Base-by-base conservation (phyloP, 192 early-diverging fungal genomes). In the Podila clonocystis region DNA sequence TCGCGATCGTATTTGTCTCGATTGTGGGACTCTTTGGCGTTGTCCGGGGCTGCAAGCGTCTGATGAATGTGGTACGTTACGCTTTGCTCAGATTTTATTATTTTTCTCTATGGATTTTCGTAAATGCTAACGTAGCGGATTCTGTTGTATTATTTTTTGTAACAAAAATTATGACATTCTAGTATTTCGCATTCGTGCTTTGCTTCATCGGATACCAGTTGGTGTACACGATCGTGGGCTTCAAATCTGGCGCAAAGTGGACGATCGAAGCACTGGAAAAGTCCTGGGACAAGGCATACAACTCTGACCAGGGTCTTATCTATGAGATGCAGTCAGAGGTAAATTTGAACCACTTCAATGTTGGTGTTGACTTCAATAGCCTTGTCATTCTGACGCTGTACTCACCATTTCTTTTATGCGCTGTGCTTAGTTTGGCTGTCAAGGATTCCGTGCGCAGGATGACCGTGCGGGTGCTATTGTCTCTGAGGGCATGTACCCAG, bases 11-110 rank as follows among this genome's bases (percentile, higher is more conserved):
- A 5, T 28, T 62, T 2, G 66, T 74, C 2, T 74, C 73, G 5
- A 30, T 74, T 22, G 36, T 68, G 33, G 73, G 73, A 6, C 73
- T 74, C 26, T 62, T 68, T 50, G 73, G 73, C 15, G 73, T 74
- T 5, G 45, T 33, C 7, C 52, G 45, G 19, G 65, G 59, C 15
- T 67, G 50, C 63, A 62, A 38, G 50, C 73, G 63, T 0, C n/a
- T 68, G 29, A 68, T 74, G 65, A 68, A 74, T 12, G 13, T 74
- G 60, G 73, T 68, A 74, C n/a, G 66, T 61, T 31, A 45, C 41
- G 41, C 15, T 24, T 26, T 22, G 13, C 52, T 55, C 24, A 0
- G 22, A 1, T 17, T 50, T 22, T 52, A 33, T 55, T 55, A 0
- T 24, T 24, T 22, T 24, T 5, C 24, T 12, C 52, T 55, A 5